A percentile compares a stretch with the other conserved stretches of the same genome.
Evolutionary conservation across 805 yeast species (phyloP).

Genomic region (Candida easanensis): DNA sequence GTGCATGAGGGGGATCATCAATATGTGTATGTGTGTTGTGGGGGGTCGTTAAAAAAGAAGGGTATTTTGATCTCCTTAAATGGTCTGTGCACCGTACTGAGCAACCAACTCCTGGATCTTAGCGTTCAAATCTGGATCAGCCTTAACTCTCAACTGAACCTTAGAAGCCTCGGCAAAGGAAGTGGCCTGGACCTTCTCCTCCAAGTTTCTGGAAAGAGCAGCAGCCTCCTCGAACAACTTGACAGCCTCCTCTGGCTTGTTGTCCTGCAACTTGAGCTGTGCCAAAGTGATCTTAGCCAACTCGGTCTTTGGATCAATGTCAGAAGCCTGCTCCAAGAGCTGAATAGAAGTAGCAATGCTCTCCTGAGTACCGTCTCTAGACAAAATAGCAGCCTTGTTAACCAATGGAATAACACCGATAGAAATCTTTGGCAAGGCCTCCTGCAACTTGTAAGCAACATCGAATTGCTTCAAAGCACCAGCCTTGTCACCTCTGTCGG

Average conservation of each 20-base stretch:
- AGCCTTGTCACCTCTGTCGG: slow-evolving; percentile 69
- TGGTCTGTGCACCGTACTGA: slow-evolving; percentile 29
- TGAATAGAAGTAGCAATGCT: slow-evolving; percentile 56
- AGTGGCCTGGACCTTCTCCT: slow-evolving; percentile 87
- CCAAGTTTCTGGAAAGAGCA: slow-evolving; percentile 74
- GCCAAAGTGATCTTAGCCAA: slow-evolving; percentile 89
- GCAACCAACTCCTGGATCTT: slow-evolving; percentile 62
- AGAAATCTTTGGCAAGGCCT: slow-evolving; percentile 59
- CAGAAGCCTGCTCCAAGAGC: slow-evolving; percentile 70
- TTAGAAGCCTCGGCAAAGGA: slow-evolving; percentile 91
- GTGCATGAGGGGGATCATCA: no score
- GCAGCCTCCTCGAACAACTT: slow-evolving; percentile 80
- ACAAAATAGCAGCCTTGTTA: slow-evolving; percentile 78
- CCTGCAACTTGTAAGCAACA: slow-evolving; percentile 79
- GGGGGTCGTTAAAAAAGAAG: no score
- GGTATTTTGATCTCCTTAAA: no score
- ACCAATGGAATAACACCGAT: slow-evolving; percentile 88
- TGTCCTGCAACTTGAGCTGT: slow-evolving; percentile 82
- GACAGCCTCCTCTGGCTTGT: slow-evolving; percentile 79
- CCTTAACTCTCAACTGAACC: slow-evolving; percentile 76
- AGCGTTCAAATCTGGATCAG: slow-evolving; percentile 61
- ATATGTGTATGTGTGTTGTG: no score
- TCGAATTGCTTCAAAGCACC: slow-evolving; percentile 85
- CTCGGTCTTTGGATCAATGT: slow-evolving; percentile 84
- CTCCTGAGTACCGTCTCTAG: slow-evolving; percentile 46